These are phyloP conservation scores for Myxozyma geophila DNA, from an alignment of 805 yeast species.

Conservation along the genomic window DNA sequence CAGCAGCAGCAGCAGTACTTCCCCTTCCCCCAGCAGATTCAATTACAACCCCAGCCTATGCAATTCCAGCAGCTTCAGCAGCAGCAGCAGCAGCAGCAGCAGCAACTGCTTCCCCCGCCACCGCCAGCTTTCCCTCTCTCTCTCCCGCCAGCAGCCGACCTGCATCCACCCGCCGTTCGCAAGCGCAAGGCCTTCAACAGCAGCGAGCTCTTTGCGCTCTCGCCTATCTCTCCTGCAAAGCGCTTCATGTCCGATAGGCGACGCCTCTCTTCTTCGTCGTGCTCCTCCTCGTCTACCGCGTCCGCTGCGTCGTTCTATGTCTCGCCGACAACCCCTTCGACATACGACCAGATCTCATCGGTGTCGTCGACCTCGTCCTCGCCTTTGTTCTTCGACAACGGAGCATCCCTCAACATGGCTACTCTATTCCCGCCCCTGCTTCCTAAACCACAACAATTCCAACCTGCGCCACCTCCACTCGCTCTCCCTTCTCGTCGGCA, in stretches of 20 bases:
- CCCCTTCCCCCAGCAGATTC: neutral
- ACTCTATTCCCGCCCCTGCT: slow-evolving; percentile 8
- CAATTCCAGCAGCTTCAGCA: neutral
- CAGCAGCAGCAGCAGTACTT: neutral
- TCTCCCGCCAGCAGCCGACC: neutral
- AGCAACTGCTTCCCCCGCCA: neutral
- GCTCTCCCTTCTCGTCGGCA: neutral
- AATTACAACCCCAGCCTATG: neutral
- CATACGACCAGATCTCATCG: neutral
- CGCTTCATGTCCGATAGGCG: neutral
- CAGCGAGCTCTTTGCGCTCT: slow-evolving; percentile 1
- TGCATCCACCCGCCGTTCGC: neutral
- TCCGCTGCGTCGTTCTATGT: neutral
- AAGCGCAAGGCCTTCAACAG: slow-evolving; percentile 15
- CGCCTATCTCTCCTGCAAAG: slow-evolving; percentile 4
- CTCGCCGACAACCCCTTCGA: slow-evolving; percentile 3
- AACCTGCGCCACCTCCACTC: slow-evolving; percentile 5
- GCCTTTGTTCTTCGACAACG: neutral
- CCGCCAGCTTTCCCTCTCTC: slow-evolving; percentile 1
- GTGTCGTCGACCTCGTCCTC: neutral
- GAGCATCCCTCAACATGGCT: neutral
- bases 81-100: neutral
- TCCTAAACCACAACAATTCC: slow-evolving; percentile 1
- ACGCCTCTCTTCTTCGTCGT: neutral
- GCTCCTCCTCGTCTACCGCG: neutral